These are phyloP conservation scores for Ajuga reptans DNA, from an alignment of 305 asterid species.

Conservation along the genomic window DNA sequence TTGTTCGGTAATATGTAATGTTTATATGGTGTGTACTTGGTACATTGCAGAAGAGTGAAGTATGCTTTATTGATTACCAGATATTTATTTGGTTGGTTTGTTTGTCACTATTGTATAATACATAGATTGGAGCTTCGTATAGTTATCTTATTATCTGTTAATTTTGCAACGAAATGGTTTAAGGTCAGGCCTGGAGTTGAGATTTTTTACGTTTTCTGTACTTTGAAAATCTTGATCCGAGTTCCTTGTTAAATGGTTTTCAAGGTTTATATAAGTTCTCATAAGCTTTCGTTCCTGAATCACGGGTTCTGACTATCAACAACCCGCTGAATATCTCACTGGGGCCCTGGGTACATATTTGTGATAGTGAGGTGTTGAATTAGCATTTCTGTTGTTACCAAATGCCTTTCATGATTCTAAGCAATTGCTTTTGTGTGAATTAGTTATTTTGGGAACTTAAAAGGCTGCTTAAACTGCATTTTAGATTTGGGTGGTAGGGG, in stretches of 20 bases:
- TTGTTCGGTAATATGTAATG: conserved; percentile 9
- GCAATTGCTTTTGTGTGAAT: neutral
- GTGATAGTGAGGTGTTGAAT: neutral
- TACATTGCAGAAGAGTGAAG: conserved; percentile 19
- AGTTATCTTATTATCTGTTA: neutral
- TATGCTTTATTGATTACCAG: conserved; percentile 4
- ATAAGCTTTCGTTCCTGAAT: neutral
- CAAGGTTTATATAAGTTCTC: neutral
- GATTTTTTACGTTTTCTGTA: neutral
- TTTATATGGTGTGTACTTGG: neutral
- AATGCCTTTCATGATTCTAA: neutral
- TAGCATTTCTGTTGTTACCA: neutral
- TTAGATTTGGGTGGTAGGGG: neutral
- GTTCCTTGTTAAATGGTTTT: neutral
- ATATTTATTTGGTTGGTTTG: conserved; percentile 13
- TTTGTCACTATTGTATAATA: neutral
- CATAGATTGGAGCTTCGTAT: neutral
- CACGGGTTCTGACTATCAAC: conserved; percentile 9
- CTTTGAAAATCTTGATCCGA: neutral
- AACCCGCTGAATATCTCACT: neutral
- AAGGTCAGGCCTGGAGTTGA: neutral
- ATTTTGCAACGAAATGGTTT: neutral
- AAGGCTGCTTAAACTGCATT: neutral
- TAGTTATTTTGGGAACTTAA: neutral
- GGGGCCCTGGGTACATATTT: neutral